Evolutionary conservation across 1,284 basidiomycete genomes (phyloP).

Genomic region (Cutaneotrichosporon sp.): DNA sequence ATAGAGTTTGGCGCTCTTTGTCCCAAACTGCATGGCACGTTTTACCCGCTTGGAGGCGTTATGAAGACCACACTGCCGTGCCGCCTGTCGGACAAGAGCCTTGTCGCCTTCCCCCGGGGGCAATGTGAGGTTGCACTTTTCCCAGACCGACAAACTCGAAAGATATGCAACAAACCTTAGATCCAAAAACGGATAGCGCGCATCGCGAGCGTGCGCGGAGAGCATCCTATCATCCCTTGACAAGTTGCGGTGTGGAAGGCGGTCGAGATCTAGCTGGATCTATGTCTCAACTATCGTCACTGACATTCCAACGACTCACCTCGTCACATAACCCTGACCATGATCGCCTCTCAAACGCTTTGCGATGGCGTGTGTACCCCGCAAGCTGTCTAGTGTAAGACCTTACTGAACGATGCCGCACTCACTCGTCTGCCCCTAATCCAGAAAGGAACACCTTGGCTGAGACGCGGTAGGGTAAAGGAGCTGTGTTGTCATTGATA

Average conservation of each 20-base stretch:
- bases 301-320: constrained; percentile 50
- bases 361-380: constrained; percentile 85
- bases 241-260: constrained; percentile 82
- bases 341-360: constrained; percentile 61
- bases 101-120: constrained; percentile 73
- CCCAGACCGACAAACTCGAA: constrained; percentile 65
- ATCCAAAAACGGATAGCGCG: constrained; percentile 82
- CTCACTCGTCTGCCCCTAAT: constrained; percentile 81
- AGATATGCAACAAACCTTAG: constrained; percentile 69
- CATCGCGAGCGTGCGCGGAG: constrained; percentile 81
- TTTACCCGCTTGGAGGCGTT: constrained; percentile 72
- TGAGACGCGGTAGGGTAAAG: constrained; percentile 64
- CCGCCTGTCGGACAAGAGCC: constrained; percentile 67
- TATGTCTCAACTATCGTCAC: constrained; percentile 35
- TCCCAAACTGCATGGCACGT: constrained; percentile 96
- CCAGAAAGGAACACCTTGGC: constrained; percentile 86
- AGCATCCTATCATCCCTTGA: constrained; percentile 91
- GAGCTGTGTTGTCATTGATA: no score
- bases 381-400: constrained; percentile 59
- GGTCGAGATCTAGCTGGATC: constrained; percentile 87
- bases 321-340: constrained; percentile 75
- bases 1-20: constrained; percentile 75
- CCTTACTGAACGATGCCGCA: not conserved
- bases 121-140: constrained; percentile 64
- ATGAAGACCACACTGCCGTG: constrained; percentile 61